Evolutionary conservation across 139 green algal species (phyloP).

Genomic region (Tetraselmis striata): DNA sequence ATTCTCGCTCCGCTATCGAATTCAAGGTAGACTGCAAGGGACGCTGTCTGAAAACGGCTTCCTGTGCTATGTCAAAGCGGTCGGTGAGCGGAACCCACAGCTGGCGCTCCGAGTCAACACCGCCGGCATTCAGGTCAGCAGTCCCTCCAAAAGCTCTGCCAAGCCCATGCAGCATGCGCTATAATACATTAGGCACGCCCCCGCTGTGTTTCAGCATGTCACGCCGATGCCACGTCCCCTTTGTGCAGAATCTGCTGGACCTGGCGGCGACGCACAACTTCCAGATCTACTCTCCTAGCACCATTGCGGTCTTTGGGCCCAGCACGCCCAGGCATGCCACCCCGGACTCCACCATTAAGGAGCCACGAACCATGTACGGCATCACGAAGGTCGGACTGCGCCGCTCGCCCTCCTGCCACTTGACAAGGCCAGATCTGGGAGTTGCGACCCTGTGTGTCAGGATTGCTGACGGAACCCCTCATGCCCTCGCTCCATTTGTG

Average conservation of each 20-base stretch:
- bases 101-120: constrained; percentile 57
- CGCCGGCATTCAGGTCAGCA: constrained; percentile 33
- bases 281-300: constrained; percentile 49
- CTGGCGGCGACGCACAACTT: constrained; percentile 9
- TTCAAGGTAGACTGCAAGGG: neutral
- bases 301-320: constrained; percentile 65
- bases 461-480: neutral
- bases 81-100: constrained; percentile 58
- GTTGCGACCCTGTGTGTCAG: no score
- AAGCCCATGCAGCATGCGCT: no score
- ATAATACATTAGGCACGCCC: no score
- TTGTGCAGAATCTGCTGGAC: constrained; percentile 33
- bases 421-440: no score
- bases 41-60: neutral
- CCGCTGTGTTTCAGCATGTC: no score
- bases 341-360: constrained; percentile 48
- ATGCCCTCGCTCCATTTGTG: neutral
- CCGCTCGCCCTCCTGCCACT: no score
- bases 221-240: no score
- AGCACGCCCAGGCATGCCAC: constrained; percentile 42
- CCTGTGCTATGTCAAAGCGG: constrained; percentile 12
- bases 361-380: constrained; percentile 65
- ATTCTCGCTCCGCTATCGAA: no score
- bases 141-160: no score
- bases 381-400: constrained; percentile 55